Percentiles rank a stretch among this genome's conserved stretches.
Conservation (phyloP, 2,329 filamentous ascomycete genomes). For the Septoria linicola region DNA sequence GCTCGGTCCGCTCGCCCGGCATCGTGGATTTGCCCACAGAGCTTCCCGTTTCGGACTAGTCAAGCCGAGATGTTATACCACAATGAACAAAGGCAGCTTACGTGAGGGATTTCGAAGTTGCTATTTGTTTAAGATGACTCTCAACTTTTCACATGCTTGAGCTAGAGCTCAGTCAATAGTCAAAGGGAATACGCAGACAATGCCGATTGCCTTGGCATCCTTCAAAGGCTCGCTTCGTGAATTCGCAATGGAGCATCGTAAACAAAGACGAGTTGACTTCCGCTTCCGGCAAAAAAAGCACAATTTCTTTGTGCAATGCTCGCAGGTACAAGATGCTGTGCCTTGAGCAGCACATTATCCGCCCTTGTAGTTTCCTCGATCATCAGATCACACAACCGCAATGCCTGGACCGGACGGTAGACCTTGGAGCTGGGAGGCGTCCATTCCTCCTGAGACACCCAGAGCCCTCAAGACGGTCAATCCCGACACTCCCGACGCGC, state of each 20-base stretch:
- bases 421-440: no score
- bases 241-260: background rate
- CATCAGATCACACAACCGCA: background rate
- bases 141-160: no score
- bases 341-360: background rate
- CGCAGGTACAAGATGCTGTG: background rate
- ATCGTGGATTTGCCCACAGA: conserved; percentile 1
- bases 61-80: background rate
- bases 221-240: no score
- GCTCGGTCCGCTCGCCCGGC: conserved; percentile 13
- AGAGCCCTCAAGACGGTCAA: no score
- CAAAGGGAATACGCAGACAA: no score
- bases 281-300: background rate
- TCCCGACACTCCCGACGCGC: no score
- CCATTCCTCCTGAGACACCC: no score
- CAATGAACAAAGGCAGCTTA: background rate
- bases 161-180: no score
- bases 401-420: no score
- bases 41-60: conserved; percentile 7
- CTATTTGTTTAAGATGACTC: no score
- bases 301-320: background rate
- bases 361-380: background rate
- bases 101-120: background rate
- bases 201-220: no score
- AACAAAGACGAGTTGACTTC: background rate